Percentiles rank a stretch among this genome's conserved stretches.
Conservation (phyloP, 768 basidiomycete genomes). For the Stropharia rugosoannulata region DNA sequence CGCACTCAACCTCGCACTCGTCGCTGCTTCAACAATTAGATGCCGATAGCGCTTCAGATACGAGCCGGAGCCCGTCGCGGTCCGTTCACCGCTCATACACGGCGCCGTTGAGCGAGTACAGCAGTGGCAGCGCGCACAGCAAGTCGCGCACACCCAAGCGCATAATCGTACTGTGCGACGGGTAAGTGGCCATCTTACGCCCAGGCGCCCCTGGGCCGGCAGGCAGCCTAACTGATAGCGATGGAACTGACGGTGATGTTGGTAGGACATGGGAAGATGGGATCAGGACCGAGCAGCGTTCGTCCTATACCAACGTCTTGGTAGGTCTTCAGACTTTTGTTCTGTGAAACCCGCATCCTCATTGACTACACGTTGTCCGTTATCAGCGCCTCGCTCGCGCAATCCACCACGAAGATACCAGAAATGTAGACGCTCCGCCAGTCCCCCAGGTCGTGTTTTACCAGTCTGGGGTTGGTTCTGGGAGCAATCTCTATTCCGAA, state of each 20-base stretch:
- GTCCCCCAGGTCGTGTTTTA: slow-evolving; percentile 65
- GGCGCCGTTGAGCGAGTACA: slow-evolving; percentile 21
- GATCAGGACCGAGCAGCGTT: slow-evolving; percentile 31
- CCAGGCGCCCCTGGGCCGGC: background rate
- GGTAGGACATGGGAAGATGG: slow-evolving; percentile 76
- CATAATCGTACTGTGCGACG: slow-evolving; percentile 75
- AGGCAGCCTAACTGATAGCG: background rate
- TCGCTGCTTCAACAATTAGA: background rate
- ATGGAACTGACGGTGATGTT: background rate
- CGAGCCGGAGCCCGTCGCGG: slow-evolving; percentile 14
- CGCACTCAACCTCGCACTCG: background rate
- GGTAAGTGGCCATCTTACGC: slow-evolving; percentile 37
- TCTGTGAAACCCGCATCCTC: background rate
- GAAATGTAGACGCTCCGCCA: slow-evolving; percentile 31
- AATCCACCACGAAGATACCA: slow-evolving; percentile 45
- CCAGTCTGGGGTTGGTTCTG: slow-evolving; percentile 62
- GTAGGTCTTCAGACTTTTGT: slow-evolving; percentile 27
- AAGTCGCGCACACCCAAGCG: slow-evolving; percentile 43
- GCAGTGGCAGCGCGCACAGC: slow-evolving; percentile 12
- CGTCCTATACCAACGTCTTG: slow-evolving; percentile 56
- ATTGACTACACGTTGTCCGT: background rate
- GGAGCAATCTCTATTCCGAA: slow-evolving; percentile 54
- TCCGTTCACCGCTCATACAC: slow-evolving; percentile 33
- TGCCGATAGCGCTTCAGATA: background rate
- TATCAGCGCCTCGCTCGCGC: slow-evolving; percentile 54